Evolutionary conservation across 768 basidiomycete genomes (phyloP).

Genomic region (Trametes cingulata): DNA sequence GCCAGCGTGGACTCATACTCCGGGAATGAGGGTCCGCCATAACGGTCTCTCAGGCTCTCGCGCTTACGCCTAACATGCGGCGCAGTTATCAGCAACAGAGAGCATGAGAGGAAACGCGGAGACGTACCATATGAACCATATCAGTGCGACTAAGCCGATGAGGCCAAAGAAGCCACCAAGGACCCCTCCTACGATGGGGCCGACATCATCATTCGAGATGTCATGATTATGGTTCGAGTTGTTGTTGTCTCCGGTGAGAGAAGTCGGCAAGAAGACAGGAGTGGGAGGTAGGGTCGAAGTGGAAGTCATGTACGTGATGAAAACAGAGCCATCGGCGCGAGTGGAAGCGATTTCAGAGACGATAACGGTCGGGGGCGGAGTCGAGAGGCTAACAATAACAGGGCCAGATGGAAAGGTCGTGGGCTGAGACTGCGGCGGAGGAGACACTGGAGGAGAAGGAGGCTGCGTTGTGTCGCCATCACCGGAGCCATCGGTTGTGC

Average conservation of each 20-base stretch:
- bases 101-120: constrained; percentile 12
- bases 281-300: constrained; percentile 39
- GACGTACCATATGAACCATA: constrained; percentile 55
- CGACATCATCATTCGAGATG: constrained; percentile 35
- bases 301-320: constrained; percentile 37
- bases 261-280: constrained; percentile 26
- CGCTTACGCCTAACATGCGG: constrained; percentile 41
- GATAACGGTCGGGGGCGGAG: constrained; percentile 35
- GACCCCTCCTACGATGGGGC: constrained; percentile 54
- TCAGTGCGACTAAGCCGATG: constrained; percentile 42
- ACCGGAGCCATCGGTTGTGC: constrained; percentile 20
- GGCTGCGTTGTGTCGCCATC: constrained; percentile 6
- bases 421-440: background rate
- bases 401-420: constrained; percentile 6
- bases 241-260: constrained; percentile 9
- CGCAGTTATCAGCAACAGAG: no score
- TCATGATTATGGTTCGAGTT: constrained; percentile 9
- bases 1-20: constrained; percentile 11
- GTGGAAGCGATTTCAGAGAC: constrained; percentile 39
- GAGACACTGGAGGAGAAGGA: background rate
- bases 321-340: constrained; percentile 43
- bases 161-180: constrained; percentile 57
- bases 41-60: constrained; percentile 24
- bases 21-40: background rate
- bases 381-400: constrained; percentile 17